Conservation (phyloP, 768 basidiomycete species). For the Tremella mesenterica region DNA sequence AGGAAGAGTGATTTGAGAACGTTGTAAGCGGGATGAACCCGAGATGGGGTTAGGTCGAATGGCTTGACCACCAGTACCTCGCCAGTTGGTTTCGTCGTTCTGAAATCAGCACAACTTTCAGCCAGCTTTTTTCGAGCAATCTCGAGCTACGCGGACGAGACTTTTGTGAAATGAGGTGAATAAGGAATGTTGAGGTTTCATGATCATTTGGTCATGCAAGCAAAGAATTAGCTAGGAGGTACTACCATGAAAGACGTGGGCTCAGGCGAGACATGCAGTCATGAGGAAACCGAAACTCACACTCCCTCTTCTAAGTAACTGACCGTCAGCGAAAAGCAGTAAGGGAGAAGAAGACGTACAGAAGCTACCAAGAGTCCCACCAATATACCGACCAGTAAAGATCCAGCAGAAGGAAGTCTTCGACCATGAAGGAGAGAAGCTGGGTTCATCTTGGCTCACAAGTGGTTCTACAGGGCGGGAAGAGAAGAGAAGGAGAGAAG, state of each 20-base stretch:
- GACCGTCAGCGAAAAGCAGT: not conserved
- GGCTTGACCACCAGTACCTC: slow-evolving; percentile 20
- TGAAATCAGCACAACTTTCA: slow-evolving; percentile 8
- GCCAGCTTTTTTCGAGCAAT: too few species aligned
- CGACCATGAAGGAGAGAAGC: slow-evolving; percentile 21
- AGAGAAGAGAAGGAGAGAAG: not conserved
- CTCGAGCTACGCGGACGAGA: too few species aligned
- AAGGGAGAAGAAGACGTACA: slow-evolving; percentile 16
- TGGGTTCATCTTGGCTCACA: too few species aligned
- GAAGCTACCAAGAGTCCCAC: slow-evolving; percentile 39
- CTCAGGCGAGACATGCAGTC: not conserved
- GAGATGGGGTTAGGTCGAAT: slow-evolving; percentile 30
- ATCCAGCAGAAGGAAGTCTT: slow-evolving; percentile 38
- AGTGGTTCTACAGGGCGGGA: slow-evolving; percentile 6
- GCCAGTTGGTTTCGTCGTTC: slow-evolving; percentile 25
- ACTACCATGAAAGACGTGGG: too few species aligned
- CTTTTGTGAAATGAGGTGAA: too few species aligned
- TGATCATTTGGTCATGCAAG: too few species aligned
- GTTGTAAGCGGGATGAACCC: slow-evolving; percentile 26
- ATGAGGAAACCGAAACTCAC: slow-evolving; percentile 12
- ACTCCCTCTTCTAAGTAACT: slow-evolving; percentile 34
- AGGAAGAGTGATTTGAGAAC: slow-evolving; percentile 51
- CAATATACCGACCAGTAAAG: slow-evolving; percentile 36
- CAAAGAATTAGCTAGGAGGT: not conserved
- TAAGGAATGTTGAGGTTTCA: not conserved